Evolutionary conservation across 306 rosid genomes (phyloP), one percentile per base, ranked within the genome.

Genomic region (Dalbergia oliveri): DNA sequence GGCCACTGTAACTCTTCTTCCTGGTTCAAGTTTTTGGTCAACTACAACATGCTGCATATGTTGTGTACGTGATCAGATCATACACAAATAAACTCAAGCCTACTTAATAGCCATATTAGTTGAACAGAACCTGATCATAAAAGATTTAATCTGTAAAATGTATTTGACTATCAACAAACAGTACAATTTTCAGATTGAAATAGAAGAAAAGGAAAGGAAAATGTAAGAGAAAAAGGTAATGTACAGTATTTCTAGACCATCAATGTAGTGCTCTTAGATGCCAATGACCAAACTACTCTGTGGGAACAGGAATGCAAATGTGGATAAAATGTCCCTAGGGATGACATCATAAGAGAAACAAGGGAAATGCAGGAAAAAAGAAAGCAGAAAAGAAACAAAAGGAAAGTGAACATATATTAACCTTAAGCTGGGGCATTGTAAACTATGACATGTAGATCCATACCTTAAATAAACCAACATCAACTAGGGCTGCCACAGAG

Each of bases 401-500:
- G 58, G 60, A 23, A 81, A 50, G 21, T 53, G 66, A 8, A 7
- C 13, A 35, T 39, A 31, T 14, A 63, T 13, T 21, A 80, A 21
- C 64, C 19, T 45, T 64, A 12, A 69, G 66, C 65, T 82, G 53
- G 1, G 12, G 41, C 43, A 10, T 39, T 63, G 82, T 35, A 77
- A 81, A 83, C 51, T 14, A 54, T 33, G 69, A 76, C 13, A 51
- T 21, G 67, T 54, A 56, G 74, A 51, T 8, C 49, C 82, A 69
- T 89, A 95, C 99, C 98, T 95, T 91, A 84, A 68, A 85, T 82
- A 95, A 82, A 83, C 99, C 99, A 83, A 95, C 99, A 76, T 95
- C 97, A 78, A 93, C 94, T n/a, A 83, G 80, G 72, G 97, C 87
- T 81, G 91, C 88, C 13, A 35, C 82, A 13, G 84, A 80, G 79